Base-by-base conservation (phyloP, 2,329 filamentous ascomycete species). In the Talaromyces sp. region DNA sequence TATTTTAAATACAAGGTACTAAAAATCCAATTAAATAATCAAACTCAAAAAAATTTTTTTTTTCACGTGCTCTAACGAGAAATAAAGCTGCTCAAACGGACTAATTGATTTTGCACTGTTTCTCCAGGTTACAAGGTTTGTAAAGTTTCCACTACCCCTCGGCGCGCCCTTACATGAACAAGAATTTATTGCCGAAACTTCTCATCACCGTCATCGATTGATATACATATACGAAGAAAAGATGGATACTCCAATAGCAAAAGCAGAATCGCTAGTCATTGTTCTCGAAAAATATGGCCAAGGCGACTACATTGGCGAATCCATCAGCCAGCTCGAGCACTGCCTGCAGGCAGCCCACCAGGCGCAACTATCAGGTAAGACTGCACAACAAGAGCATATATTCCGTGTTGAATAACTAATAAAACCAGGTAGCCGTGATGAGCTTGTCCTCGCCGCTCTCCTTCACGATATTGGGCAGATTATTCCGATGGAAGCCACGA, bases 381-480 rank as follows among this genome's bases (percentile, higher is more conserved):
- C 33, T 9, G 2, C 15, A n/a, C 28, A 2, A 7, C 36, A 39
- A 7, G 6, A 15, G 11, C 13, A 15, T 11, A 17, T 15, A 13
- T 44, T 47, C 42, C 55, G 17, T 28, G 2, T 25, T 0, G 19
- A 27, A 6, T 19, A 27, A 19, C 11, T 54, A 6, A 58, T 44
- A 52, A 9, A 25, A 13, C 1, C 33, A 71, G 70, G 65, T 15
- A 66, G 67, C 10, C 58, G 60, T 7, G 63, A 64, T 11, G 64
- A 71, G 7, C 71, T 73, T 3, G 64, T 77, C 3, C 67, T 76
- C 27, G 77, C 75, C 0, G 73, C 76, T 8, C 65, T 79, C 10
- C 68, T 79, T 5, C 77, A 79, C 62, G 77, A 80, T 57, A 74
- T 78, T 55, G 77, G 77, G 17, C 75, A 77, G 28, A 76, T 78